phyloP scores from a whole-genome alignment of 257 asterid genomes.

The Mitragyna speciosa region DNA sequence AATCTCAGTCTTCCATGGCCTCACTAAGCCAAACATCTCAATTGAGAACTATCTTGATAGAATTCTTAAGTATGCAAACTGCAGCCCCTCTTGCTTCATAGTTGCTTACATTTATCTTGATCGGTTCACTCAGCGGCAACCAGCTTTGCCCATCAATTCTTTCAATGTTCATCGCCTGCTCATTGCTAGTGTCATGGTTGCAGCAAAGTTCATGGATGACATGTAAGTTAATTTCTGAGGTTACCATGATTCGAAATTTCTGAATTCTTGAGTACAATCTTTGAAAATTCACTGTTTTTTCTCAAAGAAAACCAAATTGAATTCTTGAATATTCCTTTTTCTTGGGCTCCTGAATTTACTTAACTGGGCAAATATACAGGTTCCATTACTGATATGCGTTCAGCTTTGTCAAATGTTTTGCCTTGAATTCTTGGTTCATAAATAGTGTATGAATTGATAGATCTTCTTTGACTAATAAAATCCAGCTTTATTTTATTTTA shows the following conservation, averaged over 20 bases:
- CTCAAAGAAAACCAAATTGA: background rate
- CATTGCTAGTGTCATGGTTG: slow-evolving; percentile 91
- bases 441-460: too few species aligned
- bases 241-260: too few species aligned
- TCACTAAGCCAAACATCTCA: slow-evolving; percentile 70
- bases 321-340: background rate
- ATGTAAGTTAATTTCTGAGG: slow-evolving; percentile 44
- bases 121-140: slow-evolving; percentile 77
- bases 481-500: background rate
- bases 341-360: background rate
- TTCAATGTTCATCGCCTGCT: slow-evolving; percentile 83
- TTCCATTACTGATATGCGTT: slow-evolving; percentile 5
- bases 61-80: slow-evolving; percentile 85
- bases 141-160: slow-evolving; percentile 66
- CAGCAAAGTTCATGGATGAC: slow-evolving; percentile 98
- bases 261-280: background rate
- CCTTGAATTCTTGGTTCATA: background rate
- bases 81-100: slow-evolving; percentile 90
- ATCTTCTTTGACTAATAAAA: background rate
- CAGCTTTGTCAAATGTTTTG: background rate
- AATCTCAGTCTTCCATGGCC: slow-evolving; percentile 80
- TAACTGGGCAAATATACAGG: background rate
- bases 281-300: background rate
- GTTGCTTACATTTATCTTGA: slow-evolving; percentile 91
- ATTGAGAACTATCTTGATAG: slow-evolving; percentile 71